Evolutionary conservation across 257 asterid species (phyloP).

Genomic region (Linderniella brevidens): DNA sequence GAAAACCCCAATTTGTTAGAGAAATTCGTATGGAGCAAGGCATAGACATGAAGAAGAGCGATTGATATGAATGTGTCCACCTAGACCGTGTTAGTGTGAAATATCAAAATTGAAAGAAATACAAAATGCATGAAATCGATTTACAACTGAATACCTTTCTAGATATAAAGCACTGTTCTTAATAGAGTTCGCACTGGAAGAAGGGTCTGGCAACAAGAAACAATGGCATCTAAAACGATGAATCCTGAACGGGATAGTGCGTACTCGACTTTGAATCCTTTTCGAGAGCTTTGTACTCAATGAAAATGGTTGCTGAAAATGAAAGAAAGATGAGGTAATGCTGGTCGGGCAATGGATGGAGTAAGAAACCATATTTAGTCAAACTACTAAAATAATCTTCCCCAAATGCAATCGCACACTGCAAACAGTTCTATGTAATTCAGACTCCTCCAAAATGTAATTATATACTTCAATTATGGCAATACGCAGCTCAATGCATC

Average conservation of each 20-base stretch:
- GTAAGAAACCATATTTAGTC: background rate
- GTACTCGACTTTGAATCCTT: slow-evolving; percentile 25
- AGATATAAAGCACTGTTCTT: slow-evolving; percentile 36
- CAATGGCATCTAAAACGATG: slow-evolving; percentile 43
- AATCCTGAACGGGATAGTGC: slow-evolving; percentile 23
- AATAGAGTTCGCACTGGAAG: slow-evolving; percentile 22
- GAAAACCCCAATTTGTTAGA: slow-evolving; percentile 9
- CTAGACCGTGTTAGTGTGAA: too few species aligned
- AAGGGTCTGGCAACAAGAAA: slow-evolving; percentile 31
- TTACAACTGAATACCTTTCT: slow-evolving; percentile 24
- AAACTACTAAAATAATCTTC: background rate
- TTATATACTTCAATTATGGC: too few species aligned
- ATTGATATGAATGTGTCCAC: background rate
- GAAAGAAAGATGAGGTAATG: slow-evolving; percentile 7
- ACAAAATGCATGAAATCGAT: background rate
- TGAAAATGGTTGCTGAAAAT: slow-evolving; percentile 30
- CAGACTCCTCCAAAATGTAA: too few species aligned
- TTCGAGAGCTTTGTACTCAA: slow-evolving; percentile 39
- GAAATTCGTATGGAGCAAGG: background rate
- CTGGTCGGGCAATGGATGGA: too few species aligned
- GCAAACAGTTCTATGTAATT: too few species aligned
- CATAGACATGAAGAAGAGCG: background rate
- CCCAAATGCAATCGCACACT: too few species aligned
- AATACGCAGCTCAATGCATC: too few species aligned
- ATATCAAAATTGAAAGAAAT: background rate